Percentiles rank a stretch among this genome's conserved stretches.
These are phyloP conservation scores for Syncephalis plumigaleata DNA, from an alignment of 371 early-diverging fungal genomes.

Conservation along the genomic window DNA sequence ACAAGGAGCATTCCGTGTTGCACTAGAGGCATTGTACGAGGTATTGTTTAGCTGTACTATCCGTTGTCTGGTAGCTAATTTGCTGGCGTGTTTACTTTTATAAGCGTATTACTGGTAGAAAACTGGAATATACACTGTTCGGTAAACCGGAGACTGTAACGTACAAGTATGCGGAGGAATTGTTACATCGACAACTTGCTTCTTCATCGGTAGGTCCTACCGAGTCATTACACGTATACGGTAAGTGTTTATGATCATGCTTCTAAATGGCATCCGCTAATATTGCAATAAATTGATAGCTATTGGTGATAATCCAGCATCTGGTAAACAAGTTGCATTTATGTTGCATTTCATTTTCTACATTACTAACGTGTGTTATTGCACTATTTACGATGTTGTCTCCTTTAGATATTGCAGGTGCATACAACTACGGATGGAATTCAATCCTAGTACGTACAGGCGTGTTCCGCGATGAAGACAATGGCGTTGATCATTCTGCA, in stretches of 20 bases:
- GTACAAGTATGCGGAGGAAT: conserved; percentile 45
- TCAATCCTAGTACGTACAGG: conserved; percentile 70
- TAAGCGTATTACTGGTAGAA: conserved; percentile 22
- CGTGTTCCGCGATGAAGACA: conserved; percentile 36
- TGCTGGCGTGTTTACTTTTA: not conserved
- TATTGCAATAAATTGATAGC: conserved; percentile 14
- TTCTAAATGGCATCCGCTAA: not conserved
- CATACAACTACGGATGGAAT: conserved; percentile 65
- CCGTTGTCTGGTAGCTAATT: conserved; percentile 9
- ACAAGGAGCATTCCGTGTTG: conserved; percentile 60
- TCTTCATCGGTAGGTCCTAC: too few species aligned
- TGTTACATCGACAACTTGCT: not conserved
- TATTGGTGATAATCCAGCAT: conserved; percentile 58
- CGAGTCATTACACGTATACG: too few species aligned
- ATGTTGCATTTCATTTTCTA: not conserved
- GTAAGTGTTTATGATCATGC: too few species aligned
- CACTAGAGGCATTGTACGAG: conserved; percentile 39
- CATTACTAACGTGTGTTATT: too few species aligned
- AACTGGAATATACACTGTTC: conserved; percentile 44
- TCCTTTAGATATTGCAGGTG: conserved; percentile 61
- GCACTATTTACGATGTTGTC: too few species aligned
- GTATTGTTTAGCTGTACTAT: conserved; percentile 14
- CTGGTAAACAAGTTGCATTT: conserved; percentile 6
- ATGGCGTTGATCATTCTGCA: conserved; percentile 27
- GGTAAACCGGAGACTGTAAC: conserved; percentile 71